These are phyloP conservation scores for Blastobotrys indianensis DNA, from an alignment of 1,139 yeast species.

Conservation along the genomic window DNA sequence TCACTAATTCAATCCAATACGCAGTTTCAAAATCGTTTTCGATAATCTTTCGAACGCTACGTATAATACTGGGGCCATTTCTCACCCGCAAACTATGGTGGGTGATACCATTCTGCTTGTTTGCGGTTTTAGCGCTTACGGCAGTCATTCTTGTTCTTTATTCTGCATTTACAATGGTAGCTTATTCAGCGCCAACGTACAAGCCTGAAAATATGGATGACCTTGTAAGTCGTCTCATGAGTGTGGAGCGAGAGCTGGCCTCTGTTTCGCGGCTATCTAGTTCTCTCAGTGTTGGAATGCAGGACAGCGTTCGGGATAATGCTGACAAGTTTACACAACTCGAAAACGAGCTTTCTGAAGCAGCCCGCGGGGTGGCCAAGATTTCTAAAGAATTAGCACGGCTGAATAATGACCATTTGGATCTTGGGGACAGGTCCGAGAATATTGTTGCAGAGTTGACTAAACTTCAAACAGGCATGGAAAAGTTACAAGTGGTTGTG, in stretches of 20 bases:
- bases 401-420: slow-evolving; percentile 8
- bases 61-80: slow-evolving; percentile 10
- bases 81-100: slow-evolving; percentile 8
- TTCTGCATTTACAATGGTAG: background rate
- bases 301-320: slow-evolving; percentile 12
- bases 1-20: too few species aligned
- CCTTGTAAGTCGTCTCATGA: slow-evolving; percentile 15
- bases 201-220: slow-evolving; percentile 20
- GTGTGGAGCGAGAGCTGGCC: slow-evolving; percentile 17
- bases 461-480: slow-evolving; percentile 5
- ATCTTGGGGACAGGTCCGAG: slow-evolving; percentile 7
- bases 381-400: slow-evolving; percentile 10
- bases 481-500: slow-evolving; percentile 10
- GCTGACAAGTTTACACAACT: slow-evolving; percentile 10
- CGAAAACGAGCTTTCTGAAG: slow-evolving; percentile 14
- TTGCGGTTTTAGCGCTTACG: background rate
- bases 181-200: slow-evolving; percentile 10
- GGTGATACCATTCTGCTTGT: background rate
- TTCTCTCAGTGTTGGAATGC: slow-evolving; percentile 13
- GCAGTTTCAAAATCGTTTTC: background rate
- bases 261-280: slow-evolving; percentile 13
- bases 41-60: slow-evolving; percentile 6
- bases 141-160: background rate
- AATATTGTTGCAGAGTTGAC: slow-evolving; percentile 6
- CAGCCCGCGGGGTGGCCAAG: slow-evolving; percentile 8